Conservation (phyloP, 2,329 filamentous ascomycete genomes). For the Lasiodiplodia theobromae region DNA sequence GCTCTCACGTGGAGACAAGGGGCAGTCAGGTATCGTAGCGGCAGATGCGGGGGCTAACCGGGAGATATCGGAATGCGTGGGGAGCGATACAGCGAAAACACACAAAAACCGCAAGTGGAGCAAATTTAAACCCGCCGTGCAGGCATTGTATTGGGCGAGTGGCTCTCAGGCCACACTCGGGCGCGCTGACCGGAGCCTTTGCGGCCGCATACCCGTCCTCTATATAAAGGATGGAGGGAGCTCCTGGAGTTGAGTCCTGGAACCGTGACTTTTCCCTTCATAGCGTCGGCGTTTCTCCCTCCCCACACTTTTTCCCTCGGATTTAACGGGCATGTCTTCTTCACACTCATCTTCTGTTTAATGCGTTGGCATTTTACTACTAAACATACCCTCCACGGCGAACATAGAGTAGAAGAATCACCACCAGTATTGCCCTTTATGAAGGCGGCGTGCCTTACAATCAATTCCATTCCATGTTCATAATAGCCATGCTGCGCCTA, state of each 20-base stretch:
- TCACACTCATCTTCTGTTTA: background rate
- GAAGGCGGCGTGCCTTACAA: background rate
- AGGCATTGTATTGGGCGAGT: background rate
- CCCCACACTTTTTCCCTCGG: background rate
- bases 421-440: background rate
- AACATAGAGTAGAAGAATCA: constrained; percentile 19
- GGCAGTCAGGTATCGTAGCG: background rate
- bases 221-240: constrained; percentile 7
- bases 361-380: background rate
- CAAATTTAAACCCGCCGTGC: background rate
- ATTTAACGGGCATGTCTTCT: background rate
- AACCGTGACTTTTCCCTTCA: background rate
- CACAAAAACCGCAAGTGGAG: constrained; percentile 9
- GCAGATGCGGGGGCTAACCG: constrained; percentile 1
- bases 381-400: background rate
- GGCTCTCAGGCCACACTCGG: constrained; percentile 19
- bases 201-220: background rate
- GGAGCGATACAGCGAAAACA: constrained; percentile 13
- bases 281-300: background rate
- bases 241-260: background rate
- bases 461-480: constrained; percentile 21
- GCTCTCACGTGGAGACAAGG: background rate
- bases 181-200: constrained; percentile 2
- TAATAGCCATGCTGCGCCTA: constrained; percentile 5
- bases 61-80: constrained; percentile 20